Conservation (phyloP, 78 protist genomes). For the Tieghemostelium lacteum region DNA sequence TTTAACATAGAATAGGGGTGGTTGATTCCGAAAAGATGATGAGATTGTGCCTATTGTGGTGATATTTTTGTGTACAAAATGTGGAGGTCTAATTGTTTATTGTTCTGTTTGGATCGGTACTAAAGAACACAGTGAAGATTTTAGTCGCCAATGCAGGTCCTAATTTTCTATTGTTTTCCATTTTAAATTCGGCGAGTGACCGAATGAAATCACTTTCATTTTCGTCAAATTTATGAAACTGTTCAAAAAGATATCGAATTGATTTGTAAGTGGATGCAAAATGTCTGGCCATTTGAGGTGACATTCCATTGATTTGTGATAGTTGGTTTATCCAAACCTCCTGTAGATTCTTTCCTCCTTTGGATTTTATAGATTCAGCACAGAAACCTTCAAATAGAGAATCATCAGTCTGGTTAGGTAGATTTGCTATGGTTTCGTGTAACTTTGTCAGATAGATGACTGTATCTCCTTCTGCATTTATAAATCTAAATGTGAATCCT, state of each 20-base stretch:
- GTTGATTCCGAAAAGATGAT: too few species aligned
- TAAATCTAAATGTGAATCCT: background rate
- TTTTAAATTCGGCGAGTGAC: too few species aligned
- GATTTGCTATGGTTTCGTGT: background rate
- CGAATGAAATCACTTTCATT: slow-evolving; percentile 2
- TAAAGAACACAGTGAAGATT: slow-evolving; percentile 13
- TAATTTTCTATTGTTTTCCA: background rate
- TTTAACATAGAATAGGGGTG: too few species aligned
- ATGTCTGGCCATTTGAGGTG: background rate
- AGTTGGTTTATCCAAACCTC: slow-evolving; percentile 21
- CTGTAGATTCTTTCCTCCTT: background rate
- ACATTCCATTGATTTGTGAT: slow-evolving; percentile 5
- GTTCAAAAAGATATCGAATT: background rate
- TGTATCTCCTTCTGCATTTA: background rate
- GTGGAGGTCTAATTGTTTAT: too few species aligned
- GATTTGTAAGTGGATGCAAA: background rate
- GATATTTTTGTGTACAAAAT: too few species aligned
- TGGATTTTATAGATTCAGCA: slow-evolving; percentile 16
- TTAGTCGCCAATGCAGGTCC: slow-evolving; percentile 7
- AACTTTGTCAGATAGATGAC: background rate
- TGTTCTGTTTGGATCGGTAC: slow-evolving; percentile 20
- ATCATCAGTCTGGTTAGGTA: background rate
- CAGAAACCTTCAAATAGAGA: slow-evolving; percentile 17
- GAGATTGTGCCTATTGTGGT: too few species aligned
- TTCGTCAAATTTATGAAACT: background rate